Percentiles rank a stretch among this genome's conserved stretches.
Conservation (phyloP, 306 rosid genomes). For the Cucumis melo region DNA sequence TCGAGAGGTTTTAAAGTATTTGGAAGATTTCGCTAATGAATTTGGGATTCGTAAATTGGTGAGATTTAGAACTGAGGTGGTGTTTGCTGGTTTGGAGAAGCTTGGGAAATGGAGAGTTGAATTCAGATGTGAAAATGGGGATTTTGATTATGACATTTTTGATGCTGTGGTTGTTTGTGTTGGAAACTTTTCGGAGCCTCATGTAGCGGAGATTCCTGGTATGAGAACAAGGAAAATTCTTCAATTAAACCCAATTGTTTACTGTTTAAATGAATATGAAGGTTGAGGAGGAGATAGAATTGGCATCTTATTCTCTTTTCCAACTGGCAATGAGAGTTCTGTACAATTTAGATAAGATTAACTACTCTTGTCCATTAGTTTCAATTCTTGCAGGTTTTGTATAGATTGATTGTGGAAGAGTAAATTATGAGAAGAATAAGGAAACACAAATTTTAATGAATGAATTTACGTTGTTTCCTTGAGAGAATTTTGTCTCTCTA, state of each 20-base stretch:
- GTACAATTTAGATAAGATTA: not conserved
- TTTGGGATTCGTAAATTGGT: slow-evolving; percentile 22
- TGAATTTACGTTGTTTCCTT: no score
- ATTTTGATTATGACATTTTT: slow-evolving; percentile 7
- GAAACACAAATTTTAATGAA: no score
- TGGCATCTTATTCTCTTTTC: not conserved
- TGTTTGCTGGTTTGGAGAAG: slow-evolving; percentile 13
- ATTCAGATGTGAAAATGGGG: slow-evolving; percentile 18
- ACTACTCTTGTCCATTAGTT: not conserved
- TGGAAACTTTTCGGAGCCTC: slow-evolving; percentile 29
- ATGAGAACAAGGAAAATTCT: not conserved
- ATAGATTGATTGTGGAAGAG: no score
- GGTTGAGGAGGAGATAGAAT: not conserved
- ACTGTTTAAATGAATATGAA: not conserved
- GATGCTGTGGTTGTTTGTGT: slow-evolving; percentile 38
- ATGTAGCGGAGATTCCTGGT: slow-evolving; percentile 28
- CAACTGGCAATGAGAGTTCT: not conserved
- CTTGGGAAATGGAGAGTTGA: slow-evolving; percentile 24
- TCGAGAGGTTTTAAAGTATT: slow-evolving; percentile 29
- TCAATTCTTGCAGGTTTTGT: not conserved
- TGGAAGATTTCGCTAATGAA: slow-evolving; percentile 28
- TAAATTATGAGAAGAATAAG: no score
- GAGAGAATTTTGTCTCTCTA: no score
- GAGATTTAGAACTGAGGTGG: slow-evolving; percentile 29
- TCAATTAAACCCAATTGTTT: not conserved